Percentiles rank a stretch among this genome's conserved stretches.
phyloP scores from a whole-genome alignment of 2,329 filamentous ascomycete species.

The Trichoderma breve region DNA sequence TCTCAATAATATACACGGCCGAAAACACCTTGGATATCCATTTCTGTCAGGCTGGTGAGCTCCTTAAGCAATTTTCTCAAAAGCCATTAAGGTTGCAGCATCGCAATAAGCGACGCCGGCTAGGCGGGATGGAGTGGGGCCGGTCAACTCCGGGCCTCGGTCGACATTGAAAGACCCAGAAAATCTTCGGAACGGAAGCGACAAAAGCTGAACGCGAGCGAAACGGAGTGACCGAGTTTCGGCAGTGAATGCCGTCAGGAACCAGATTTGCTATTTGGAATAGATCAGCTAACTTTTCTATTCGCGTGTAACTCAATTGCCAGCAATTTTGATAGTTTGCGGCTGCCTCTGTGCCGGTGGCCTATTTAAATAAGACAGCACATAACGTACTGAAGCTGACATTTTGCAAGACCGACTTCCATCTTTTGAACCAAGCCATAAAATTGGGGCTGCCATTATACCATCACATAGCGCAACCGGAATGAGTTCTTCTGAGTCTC shows the following conservation, averaged over 20 bases:
- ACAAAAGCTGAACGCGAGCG: not conserved
- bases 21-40: not conserved
- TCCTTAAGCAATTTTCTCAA: not conserved
- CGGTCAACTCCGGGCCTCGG: not conserved
- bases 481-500: not conserved
- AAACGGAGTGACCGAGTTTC: not conserved
- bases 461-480: not conserved
- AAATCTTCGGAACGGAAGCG: not conserved
- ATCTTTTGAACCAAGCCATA: not conserved
- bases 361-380: not conserved
- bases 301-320: not conserved
- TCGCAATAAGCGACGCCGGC: not conserved
- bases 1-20: not conserved
- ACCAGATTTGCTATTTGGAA: not conserved
- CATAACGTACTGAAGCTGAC: not conserved
- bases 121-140: not conserved
- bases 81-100: not conserved
- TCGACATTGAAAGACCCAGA: not conserved
- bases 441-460: not conserved
- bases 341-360: not conserved
- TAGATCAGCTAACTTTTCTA: not conserved
- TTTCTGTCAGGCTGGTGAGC: not conserved
- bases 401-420: not conserved
- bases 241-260: not conserved
- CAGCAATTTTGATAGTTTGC: not conserved